These are phyloP conservation scores for Fraxinus sp. DNA, from an alignment of 305 asterid species.

Conservation along the genomic window DNA sequence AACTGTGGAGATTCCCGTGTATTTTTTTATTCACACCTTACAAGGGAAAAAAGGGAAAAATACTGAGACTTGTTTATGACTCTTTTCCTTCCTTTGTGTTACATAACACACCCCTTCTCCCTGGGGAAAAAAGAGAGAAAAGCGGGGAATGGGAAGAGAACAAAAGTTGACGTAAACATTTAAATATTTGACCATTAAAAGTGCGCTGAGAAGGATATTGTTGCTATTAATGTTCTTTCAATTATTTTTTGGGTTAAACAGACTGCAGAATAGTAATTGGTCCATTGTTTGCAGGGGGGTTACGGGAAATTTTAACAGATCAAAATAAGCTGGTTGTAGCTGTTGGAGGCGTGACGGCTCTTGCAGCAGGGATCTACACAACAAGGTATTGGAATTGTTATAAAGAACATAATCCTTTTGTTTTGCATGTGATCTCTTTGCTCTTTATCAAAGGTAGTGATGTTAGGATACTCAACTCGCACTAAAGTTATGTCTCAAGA, in stretches of 20 bases:
- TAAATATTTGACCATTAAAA: not conserved
- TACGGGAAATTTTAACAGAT: conserved; percentile 80
- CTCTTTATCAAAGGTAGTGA: not conserved
- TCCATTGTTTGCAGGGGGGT: conserved; percentile 62
- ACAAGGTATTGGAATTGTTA: conserved; percentile 60
- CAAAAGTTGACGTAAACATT: not conserved
- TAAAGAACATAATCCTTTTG: conserved; percentile 12
- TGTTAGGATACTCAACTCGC: not conserved
- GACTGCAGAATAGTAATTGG: conserved; percentile 2
- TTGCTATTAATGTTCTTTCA: not conserved
- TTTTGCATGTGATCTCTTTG: conserved; percentile 14
- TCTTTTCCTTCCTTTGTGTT: not conserved
- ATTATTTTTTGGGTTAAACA: not conserved
- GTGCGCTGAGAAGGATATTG: not conserved
- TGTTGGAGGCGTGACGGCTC: conserved; percentile 94
- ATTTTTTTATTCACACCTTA: not conserved
- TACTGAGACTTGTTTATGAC: not conserved
- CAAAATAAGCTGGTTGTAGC: conserved; percentile 90
- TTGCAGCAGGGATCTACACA: conserved; percentile 93
- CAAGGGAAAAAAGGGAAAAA: not conserved
- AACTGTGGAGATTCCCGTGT: not conserved
- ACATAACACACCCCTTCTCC: not conserved
- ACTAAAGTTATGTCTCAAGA: not conserved
- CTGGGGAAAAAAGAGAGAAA: not conserved
- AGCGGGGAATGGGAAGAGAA: not conserved